Percentiles rank a stretch among this genome's conserved stretches.
Conservation (phyloP, 805 yeast genomes). For the Saccharomycopsis lassenensis region DNA sequence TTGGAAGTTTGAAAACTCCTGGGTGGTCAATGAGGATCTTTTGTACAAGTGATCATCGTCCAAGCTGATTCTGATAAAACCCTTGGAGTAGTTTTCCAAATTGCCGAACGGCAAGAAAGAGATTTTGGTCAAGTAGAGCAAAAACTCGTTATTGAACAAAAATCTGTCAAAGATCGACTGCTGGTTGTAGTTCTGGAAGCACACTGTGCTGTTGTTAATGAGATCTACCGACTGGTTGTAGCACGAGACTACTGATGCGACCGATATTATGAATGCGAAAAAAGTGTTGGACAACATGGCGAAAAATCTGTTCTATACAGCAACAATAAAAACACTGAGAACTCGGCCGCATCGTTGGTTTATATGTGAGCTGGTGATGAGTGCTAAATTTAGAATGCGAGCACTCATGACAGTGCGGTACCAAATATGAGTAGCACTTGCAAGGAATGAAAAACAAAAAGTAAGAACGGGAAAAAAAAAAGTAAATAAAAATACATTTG, state of each 20-base stretch:
- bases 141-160: conserved; percentile 6
- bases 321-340: no score
- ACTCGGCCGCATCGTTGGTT: no score
- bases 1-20: conserved; percentile 7
- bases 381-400: no score
- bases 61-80: conserved; percentile 2
- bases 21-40: background rate
- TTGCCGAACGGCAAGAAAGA: conserved; percentile 5
- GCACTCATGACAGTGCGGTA: no score
- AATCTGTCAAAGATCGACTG: conserved; percentile 6
- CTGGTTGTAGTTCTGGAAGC: conserved; percentile 11
- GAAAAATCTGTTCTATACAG: no score
- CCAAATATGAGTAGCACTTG: no score
- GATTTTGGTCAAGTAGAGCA: conserved; percentile 1
- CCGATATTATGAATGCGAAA: no score
- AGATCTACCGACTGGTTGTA: conserved; percentile 8
- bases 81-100: background rate
- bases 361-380: no score
- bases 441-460: no score
- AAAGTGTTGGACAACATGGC: no score
- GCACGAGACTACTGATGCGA: conserved; percentile 1
- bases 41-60: conserved; percentile 1
- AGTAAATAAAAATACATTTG: no score
- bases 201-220: conserved; percentile 6
- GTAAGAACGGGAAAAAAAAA: no score